These are phyloP conservation scores for Penicilliopsis zonata DNA, from an alignment of 495 filamentous ascomycete species.

Conservation along the genomic window DNA sequence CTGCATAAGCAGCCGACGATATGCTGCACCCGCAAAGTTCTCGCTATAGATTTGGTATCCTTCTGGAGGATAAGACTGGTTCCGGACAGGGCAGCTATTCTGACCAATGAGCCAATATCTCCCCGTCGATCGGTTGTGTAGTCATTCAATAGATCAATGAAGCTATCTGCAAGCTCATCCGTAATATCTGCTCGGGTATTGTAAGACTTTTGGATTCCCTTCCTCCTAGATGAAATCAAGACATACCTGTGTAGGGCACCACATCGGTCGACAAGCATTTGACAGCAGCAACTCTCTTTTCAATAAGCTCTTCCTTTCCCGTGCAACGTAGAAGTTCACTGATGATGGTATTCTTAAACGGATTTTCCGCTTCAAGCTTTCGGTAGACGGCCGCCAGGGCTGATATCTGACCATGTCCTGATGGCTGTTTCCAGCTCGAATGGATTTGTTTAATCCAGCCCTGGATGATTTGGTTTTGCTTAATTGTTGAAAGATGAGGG, in stretches of 20 bases:
- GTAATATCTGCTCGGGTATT: conserved; percentile 17
- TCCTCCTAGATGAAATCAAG: neutral
- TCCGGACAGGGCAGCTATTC: conserved; percentile 64
- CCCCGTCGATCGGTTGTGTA: conserved; percentile 80
- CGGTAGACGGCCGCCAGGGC: conserved; percentile 30
- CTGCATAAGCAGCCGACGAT: conserved; percentile 43
- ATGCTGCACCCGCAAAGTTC: conserved; percentile 12
- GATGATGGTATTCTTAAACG: conserved; percentile 15
- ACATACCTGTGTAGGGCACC: conserved; percentile 28
- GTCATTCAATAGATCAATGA: conserved; percentile 56
- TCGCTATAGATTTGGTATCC: conserved; percentile 2
- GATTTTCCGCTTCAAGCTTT: conserved; percentile 11
- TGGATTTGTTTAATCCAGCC: conserved; percentile 27
- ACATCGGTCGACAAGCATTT: conserved; percentile 42
- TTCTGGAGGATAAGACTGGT: conserved; percentile 25
- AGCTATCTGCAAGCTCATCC: conserved; percentile 15
- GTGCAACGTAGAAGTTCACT: conserved; percentile 23
- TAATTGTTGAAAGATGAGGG: conserved; percentile 18
- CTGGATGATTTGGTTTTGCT: conserved; percentile 21
- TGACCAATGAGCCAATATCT: conserved; percentile 76
- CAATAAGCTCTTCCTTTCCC: conserved; percentile 36
- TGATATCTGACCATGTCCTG: conserved; percentile 32
- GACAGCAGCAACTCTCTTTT: conserved; percentile 47
- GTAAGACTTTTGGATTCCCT: too few relatives aligned
- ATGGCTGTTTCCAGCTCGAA: conserved; percentile 24